Evolutionary conservation across 768 basidiomycete genomes (phyloP), one percentile per base, ranked within the genome.

Genomic region (Clitopilus passeckerianus): DNA sequence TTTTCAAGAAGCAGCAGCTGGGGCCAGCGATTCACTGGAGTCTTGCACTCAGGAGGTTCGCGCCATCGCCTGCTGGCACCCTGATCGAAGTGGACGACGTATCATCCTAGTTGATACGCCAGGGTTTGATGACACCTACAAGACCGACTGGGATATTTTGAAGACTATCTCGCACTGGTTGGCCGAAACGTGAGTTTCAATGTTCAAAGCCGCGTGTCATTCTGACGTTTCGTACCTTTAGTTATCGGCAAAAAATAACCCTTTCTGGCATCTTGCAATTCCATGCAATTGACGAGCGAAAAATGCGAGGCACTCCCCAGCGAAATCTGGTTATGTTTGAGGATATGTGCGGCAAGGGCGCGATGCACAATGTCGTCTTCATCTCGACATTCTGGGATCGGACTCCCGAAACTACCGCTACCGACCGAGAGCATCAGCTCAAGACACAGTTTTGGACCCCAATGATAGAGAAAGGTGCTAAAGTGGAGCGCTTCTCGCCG

Each of bases 371-470:
- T 9, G 70, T 75, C 10, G 56, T 69, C 5, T 57, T 76, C 6
- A 66, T 63, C 16, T 73, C 74, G 10, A 73, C 73, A 8, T 72
- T 67, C 66, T 75, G 74, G 74, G 69, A 66, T 52, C 59, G 66
- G 35, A 62, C 69, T 15, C 18, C 24, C 8, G 46, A 46, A 15
- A 35, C 56, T 8, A 20, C 34, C 0, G 59, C 53, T 6, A 27
- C 54, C 7, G 53, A 46, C 53, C 57, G 63, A 10, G 54, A 55
- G 18, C 5, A 33, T 34, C 33, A 55, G 16, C 54, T 55, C n/a
- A 55, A 6, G 35, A 18, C 24, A 5, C 54, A 55, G n/a, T 55
- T 34, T 24, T 55, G 54, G 54, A 18, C 14, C 6, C 7, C 24
- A 8, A 55, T 55, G 54, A 55, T 8, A 10, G 6, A 24, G n/a